phyloP scores from a whole-genome alignment of 148 eudicot species.

The Chenopodium album region DNA sequence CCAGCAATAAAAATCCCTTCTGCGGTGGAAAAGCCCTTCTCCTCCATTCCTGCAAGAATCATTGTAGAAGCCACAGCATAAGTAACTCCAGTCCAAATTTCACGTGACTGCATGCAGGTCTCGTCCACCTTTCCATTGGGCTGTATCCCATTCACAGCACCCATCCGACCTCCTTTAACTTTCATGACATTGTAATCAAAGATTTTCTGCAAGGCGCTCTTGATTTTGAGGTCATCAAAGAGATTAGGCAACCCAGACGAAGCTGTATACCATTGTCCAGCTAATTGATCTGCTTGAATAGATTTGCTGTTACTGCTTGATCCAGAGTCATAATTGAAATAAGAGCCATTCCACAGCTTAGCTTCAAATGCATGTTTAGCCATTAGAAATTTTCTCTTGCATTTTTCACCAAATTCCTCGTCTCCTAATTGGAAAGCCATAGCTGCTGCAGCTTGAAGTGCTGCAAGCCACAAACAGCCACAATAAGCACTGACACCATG shows the following conservation, averaged over 20 bases:
- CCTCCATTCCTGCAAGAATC: constrained; percentile 96
- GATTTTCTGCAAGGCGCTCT: constrained; percentile 68
- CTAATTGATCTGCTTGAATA: constrained; percentile 93
- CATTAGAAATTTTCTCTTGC: constrained; percentile 63
- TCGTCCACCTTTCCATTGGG: constrained; percentile 94
- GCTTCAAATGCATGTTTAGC: constrained; percentile 68
- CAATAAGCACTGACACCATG: constrained; percentile 97
- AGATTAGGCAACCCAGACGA: constrained; percentile 87
- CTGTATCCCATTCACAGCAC: constrained; percentile 97
- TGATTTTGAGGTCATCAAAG: constrained; percentile 69
- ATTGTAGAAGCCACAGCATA: constrained; percentile 86
- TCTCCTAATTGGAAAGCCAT: constrained; percentile 95
- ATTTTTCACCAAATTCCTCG: constrained; percentile 67
- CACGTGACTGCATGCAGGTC: constrained; percentile 99
- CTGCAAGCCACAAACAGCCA: constrained; percentile 95
- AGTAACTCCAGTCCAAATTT: constrained; percentile 95
- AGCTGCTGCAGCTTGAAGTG: constrained; percentile 94
- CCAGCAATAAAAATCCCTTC: constrained; percentile 93
- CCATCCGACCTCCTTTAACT: constrained; percentile 85
- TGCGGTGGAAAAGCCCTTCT: constrained; percentile 82
- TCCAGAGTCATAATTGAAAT: constrained; percentile 96
- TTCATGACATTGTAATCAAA: constrained; percentile 94
- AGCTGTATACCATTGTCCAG: constrained; percentile 98
- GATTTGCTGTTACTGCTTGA: constrained; percentile 96
- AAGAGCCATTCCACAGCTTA: constrained; percentile 91